phyloP scores from a whole-genome alignment of 345 rosid genomes.

The Eucalyptus regnans region DNA sequence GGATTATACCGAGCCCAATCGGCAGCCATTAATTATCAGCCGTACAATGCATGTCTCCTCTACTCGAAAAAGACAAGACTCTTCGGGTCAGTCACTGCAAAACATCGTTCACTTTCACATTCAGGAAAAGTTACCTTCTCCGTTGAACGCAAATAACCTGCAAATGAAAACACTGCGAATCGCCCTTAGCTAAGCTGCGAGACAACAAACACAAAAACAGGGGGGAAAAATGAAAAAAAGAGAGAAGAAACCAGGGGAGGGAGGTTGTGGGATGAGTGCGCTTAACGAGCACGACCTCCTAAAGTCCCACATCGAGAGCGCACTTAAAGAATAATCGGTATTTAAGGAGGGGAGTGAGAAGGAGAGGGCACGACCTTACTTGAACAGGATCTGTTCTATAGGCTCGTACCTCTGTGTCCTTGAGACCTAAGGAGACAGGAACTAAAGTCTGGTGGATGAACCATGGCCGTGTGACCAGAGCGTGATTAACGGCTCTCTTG shows the following conservation, averaged over 20 bases:
- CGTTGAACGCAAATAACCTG: neutral
- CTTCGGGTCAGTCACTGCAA: neutral
- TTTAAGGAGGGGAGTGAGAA: rapidly evolving
- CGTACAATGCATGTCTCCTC: neutral
- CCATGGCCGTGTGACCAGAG: neutral
- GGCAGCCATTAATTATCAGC: neutral
- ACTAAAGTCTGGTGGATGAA: neutral
- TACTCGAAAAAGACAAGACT: neutral
- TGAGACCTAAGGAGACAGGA: neutral
- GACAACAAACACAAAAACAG: neutral
- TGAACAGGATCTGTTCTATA: conserved; percentile 11
- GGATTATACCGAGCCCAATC: neutral
- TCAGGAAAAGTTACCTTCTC: neutral
- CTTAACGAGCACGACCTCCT: neutral
- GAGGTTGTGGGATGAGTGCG: neutral
- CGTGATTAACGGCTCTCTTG: neutral
- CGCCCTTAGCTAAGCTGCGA: neutral
- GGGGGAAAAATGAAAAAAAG: no score
- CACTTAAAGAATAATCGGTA: rapidly evolving
- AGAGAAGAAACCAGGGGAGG: neutral
- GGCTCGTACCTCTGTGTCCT: conserved; percentile 1
- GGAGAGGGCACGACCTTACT: rapidly evolving
- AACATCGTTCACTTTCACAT: neutral
- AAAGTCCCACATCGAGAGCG: neutral
- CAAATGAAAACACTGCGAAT: rapidly evolving